These are phyloP conservation scores for Dalbergia cochinchinensis DNA, from an alignment of 306 rosid genomes.

Conservation along the genomic window DNA sequence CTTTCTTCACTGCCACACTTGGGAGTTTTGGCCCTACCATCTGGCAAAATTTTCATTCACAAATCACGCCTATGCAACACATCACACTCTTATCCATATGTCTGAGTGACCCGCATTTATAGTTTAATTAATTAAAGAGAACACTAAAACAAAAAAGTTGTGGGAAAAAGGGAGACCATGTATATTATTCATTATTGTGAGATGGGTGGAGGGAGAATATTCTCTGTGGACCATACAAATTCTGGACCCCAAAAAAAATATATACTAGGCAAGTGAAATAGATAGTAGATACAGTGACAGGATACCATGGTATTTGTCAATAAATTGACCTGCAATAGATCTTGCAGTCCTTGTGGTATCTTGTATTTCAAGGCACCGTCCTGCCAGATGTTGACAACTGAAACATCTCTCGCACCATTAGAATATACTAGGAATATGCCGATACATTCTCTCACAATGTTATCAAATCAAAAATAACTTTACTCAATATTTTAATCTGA, in stretches of 20 bases:
- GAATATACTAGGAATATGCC: background rate
- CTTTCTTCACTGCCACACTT: conserved; percentile 41
- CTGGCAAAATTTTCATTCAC: conserved; percentile 25
- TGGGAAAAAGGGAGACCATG: conserved; percentile 46
- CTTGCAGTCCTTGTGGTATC: background rate
- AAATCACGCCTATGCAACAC: conserved; percentile 15
- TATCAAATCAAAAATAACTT: too few relatives aligned
- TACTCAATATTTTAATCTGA: too few relatives aligned
- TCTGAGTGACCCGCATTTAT: conserved; percentile 23
- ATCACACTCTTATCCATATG: conserved; percentile 32
- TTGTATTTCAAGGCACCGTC: background rate
- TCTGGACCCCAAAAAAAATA: background rate
- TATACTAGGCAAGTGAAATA: background rate
- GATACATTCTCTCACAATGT: too few relatives aligned
- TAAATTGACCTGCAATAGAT: conserved; percentile 20
- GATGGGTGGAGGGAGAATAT: conserved; percentile 34
- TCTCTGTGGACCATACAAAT: conserved; percentile 43
- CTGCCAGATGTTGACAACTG: conserved; percentile 1
- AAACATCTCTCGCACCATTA: background rate
- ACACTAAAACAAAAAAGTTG: conserved; percentile 24
- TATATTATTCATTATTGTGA: conserved; percentile 35
- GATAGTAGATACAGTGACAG: background rate
- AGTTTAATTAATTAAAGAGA: conserved; percentile 5
- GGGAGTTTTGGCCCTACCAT: background rate
- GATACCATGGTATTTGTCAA: conserved; percentile 15